A percentile compares a stretch with the other conserved stretches of the same genome.
These are phyloP conservation scores for Rostrohypoxylon terebratum DNA, from an alignment of 495 filamentous ascomycete genomes.

Conservation along the genomic window DNA sequence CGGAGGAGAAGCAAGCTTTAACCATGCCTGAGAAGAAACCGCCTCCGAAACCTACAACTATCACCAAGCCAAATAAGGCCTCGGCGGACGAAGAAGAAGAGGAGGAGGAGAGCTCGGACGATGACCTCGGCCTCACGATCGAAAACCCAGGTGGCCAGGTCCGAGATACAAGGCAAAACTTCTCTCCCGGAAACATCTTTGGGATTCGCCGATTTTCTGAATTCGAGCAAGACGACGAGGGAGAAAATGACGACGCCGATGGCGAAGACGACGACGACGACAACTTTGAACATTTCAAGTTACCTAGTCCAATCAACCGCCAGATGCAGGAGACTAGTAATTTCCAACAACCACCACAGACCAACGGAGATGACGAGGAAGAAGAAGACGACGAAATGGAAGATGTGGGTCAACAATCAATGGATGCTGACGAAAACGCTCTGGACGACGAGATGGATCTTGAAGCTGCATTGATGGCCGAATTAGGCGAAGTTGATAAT, in stretches of 20 bases:
- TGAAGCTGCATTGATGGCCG: constrained; percentile 54
- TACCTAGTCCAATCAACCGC: constrained; percentile 52
- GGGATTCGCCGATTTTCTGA: constrained; percentile 57
- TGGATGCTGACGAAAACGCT: constrained; percentile 31
- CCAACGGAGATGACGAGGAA: constrained; percentile 27
- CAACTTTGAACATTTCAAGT: constrained; percentile 49
- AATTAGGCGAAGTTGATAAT: constrained; percentile 46
- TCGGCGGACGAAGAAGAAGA: constrained; percentile 55
- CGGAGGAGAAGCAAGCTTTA: constrained; percentile 40
- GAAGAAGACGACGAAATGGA: constrained; percentile 52
- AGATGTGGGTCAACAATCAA: constrained; percentile 42
- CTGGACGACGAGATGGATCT: constrained; percentile 52
- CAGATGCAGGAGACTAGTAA: constrained; percentile 39
- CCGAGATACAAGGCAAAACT: constrained; percentile 45
- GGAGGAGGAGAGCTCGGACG: constrained; percentile 60
- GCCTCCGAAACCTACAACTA: constrained; percentile 41
- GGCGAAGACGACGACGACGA: constrained; percentile 52
- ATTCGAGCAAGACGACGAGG: constrained; percentile 50
- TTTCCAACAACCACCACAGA: constrained; percentile 15
- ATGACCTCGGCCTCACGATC: constrained; percentile 58
- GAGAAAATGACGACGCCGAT: constrained; percentile 51
- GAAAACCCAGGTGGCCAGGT: constrained; percentile 59
- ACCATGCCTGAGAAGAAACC: constrained; percentile 44
- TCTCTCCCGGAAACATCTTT: constrained; percentile 52
- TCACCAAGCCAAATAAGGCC: constrained; percentile 30